Evolutionary conservation across 306 rosid species (phyloP).

Genomic region (Sechiopsis laciniata): DNA sequence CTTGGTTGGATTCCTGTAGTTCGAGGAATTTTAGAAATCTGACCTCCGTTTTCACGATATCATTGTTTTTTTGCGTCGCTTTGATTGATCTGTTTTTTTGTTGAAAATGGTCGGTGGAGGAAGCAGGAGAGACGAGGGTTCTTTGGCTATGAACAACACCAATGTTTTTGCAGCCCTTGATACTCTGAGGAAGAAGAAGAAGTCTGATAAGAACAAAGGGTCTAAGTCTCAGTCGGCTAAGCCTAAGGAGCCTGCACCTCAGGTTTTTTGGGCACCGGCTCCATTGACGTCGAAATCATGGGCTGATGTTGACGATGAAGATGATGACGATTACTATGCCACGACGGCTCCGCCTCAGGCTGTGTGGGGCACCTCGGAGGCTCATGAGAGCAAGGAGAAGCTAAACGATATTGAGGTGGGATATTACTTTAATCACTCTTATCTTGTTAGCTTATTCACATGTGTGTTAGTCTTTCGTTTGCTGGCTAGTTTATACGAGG

Average conservation of each 20-base stretch:
- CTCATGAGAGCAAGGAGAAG: conserved; percentile 42
- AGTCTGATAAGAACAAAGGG: conserved; percentile 66
- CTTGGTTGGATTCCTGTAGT: background rate
- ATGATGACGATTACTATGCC: conserved; percentile 77
- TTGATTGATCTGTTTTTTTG: conserved; percentile 34
- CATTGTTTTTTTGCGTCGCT: background rate
- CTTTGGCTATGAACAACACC: conserved; percentile 62
- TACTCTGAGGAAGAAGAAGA: conserved; percentile 82
- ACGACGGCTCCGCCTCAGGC: conserved; percentile 68
- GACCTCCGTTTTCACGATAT: background rate
- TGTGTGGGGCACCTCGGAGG: conserved; percentile 52
- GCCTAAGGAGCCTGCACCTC: conserved; percentile 50
- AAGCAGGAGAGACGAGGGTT: conserved; percentile 80
- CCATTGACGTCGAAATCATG: conserved; percentile 64
- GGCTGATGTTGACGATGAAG: conserved; percentile 88
- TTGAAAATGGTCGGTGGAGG: conserved; percentile 77
- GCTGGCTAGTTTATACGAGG: no score
- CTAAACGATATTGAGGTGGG: conserved; percentile 50
- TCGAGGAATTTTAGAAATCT: background rate
- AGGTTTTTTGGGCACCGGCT: conserved; percentile 68
- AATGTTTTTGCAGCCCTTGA: conserved; percentile 91
- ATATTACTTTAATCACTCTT: background rate
- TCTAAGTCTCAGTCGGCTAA: conserved; percentile 42
- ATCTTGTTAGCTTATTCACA: background rate
- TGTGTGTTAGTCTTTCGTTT: background rate